Base-by-base conservation (phyloP, 1,284 basidiomycete species). In the Phellopilus nigrolimitatus region DNA sequence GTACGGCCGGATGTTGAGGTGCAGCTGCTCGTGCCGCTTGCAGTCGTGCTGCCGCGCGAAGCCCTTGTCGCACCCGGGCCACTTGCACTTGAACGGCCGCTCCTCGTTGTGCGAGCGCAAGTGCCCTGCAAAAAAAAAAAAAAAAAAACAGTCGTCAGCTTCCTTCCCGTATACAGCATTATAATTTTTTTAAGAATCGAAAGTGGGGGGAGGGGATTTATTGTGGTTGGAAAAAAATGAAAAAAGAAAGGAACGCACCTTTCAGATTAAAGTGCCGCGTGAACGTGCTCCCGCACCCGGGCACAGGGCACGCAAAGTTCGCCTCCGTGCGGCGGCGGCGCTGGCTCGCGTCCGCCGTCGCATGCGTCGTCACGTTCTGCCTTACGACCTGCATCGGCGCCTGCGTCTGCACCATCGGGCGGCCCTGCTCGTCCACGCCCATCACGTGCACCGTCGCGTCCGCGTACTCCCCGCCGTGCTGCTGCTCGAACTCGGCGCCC, bases 11-110 rank as follows among this genome's bases (percentile, higher is more conserved):
- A 83, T 82, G 59, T 87, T 88, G 44, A 83, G 78, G 62, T 91
- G 88, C 38, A 90, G 71, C 57, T 87, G 81, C 62, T 91, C 86
- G 59, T 91, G 88, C 2, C 88, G 75, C 63, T 88, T 91, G 68
- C 86, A 90, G 62, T 91, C 88, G 60, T 91, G 87, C 64, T 89
- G 86, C 51, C 87, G 67, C n/a, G 88, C 86, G 56, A 91, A 91
- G 31, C 85, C 84, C 68, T 89, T 90, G 44, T 79, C 82, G 61
- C 88, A 91, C 15, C 86, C 88, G 0, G 88, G 87, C 85, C 87
- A 91, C 62, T 86, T 84, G 70, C 88, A 91, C 61, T 81, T 77
- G 72, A 86, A 91, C 22, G 88, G 88, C 57, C 88, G 82, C 66
- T 91, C 88, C 62, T 88, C 84, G 45, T 84, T 86, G 59, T 91